These are phyloP conservation scores for Phytophthora pisi DNA, from an alignment of 352 stramenopile species.

Conservation along the genomic window DNA sequence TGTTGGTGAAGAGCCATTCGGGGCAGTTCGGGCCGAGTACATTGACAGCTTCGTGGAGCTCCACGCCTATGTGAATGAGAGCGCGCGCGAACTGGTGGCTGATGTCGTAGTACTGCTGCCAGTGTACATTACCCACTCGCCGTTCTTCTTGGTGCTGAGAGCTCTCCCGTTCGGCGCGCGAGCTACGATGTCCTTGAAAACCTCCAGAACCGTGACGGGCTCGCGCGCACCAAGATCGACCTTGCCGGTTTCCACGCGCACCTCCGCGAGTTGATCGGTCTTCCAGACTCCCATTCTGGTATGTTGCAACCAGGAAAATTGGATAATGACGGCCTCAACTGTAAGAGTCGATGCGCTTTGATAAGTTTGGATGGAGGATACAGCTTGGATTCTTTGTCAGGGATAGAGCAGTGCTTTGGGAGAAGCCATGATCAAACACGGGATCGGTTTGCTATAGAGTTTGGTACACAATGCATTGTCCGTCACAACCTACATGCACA, in stretches of 20 bases:
- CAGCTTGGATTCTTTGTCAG: neutral
- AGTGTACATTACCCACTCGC: slow-evolving; percentile 64
- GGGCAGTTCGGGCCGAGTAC: slow-evolving; percentile 88
- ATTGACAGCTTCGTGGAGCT: slow-evolving; percentile 73
- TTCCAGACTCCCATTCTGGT: slow-evolving; percentile 30
- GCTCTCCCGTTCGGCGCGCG: slow-evolving; percentile 33
- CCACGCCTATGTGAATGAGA: slow-evolving; percentile 73
- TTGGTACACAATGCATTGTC: neutral
- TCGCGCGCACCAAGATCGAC: slow-evolving; percentile 32
- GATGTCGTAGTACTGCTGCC: slow-evolving; percentile 80
- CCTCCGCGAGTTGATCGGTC: slow-evolving; percentile 1
- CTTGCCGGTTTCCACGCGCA: slow-evolving; percentile 12
- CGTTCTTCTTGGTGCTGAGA: slow-evolving; percentile 49
- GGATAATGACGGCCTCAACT: slow-evolving; percentile 14
- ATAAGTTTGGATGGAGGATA: too few relatives aligned
- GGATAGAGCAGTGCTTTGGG: neutral
- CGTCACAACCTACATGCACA: neutral
- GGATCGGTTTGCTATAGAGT: neutral
- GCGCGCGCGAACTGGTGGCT: slow-evolving; percentile 72
- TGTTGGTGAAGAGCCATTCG: slow-evolving; percentile 87
- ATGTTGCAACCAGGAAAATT: slow-evolving; percentile 5
- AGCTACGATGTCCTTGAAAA: slow-evolving; percentile 47
- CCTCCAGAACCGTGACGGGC: slow-evolving; percentile 41
- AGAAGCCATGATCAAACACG: neutral
- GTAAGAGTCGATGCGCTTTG: too few relatives aligned